These are phyloP conservation scores for Blastobotrys aristatus DNA, from an alignment of 1,139 yeast genomes.

Conservation along the genomic window DNA sequence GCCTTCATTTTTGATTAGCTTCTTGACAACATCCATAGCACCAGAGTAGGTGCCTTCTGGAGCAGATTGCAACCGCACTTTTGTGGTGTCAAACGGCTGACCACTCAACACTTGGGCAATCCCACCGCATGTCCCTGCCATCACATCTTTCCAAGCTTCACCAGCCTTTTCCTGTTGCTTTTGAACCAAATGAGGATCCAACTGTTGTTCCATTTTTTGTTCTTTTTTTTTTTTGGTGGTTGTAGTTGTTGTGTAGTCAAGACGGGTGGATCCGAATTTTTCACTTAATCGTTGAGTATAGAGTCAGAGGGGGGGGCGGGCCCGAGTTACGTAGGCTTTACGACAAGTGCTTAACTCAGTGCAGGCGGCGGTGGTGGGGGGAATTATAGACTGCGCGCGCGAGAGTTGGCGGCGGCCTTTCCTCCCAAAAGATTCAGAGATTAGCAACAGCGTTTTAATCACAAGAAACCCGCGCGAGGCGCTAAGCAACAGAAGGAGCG, in stretches of 20 bases:
- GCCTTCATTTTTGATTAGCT: constrained; percentile 71
- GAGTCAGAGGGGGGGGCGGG: neutral
- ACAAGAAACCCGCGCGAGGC: too few species aligned
- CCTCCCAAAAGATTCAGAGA: too few species aligned
- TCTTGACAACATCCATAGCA: constrained; percentile 69
- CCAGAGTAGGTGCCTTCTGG: constrained; percentile 71
- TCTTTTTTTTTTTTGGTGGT: neutral
- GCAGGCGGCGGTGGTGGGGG: too few species aligned
- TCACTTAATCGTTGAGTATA: neutral
- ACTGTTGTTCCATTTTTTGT: constrained; percentile 10
- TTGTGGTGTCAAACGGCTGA: constrained; percentile 93
- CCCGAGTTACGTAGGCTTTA: too few species aligned
- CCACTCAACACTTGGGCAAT: constrained; percentile 90
- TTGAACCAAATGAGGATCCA: constrained; percentile 31
- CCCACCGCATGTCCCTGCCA: constrained; percentile 93
- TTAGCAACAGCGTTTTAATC: too few species aligned
- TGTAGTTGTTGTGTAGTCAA: neutral
- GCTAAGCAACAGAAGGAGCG: too few species aligned
- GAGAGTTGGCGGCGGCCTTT: too few species aligned
- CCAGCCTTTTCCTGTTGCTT: constrained; percentile 17
- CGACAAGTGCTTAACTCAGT: too few species aligned
- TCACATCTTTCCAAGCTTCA: constrained; percentile 71
- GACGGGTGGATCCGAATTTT: neutral
- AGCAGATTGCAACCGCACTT: constrained; percentile 84
- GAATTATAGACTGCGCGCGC: too few species aligned